Evolutionary conservation across 176 grass and related monocot species (phyloP), one percentile per base, ranked within the genome.

Genomic region (Aegilops bicornis): DNA sequence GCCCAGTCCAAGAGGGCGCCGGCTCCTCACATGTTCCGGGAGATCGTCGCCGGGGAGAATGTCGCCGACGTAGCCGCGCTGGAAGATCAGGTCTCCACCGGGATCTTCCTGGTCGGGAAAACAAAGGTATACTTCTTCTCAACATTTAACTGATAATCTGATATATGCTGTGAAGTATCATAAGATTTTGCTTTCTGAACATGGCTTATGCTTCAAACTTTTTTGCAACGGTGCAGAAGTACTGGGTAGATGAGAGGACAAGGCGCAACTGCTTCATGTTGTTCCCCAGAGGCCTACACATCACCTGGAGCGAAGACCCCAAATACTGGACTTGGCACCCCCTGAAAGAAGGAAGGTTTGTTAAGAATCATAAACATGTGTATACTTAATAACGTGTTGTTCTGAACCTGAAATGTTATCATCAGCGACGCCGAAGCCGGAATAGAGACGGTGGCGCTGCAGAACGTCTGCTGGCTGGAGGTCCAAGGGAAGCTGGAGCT

Each of bases 401-500:
- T 24, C 48, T 83, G 32, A 89, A 89, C 14, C 27, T 76, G 40
- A 23, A 39, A 71, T 63, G 10, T 43, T 24, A 15, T 0, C n/a
- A 22, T 9, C 79, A 85, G 79, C 0, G 83, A 86, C 0, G 12
- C 10, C 4, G 80, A 82, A 1, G 15, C 29, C n/a, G 71, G 87
- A 40, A 78, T 91, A 6, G 89, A 94, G 67, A 77, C 69, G 5
- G 89, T 12, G 40, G 84, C 71, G 27, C 86, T 91, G 63, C 30
- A 23, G 72, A 52, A 69, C 3, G 92, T 91, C 11, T 94, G 92
- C 65, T 94, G 92, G 92, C 54, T 94, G 58, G 92, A 94, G 82
- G 60, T 91, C 69, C 69, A 75, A 17, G 92, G 87, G 35, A 91
- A 82, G 68, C 54, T 79, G 17, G 83, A 94, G 8, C 58, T 85